Evolutionary conservation across 176 grass and related monocot species (phyloP).

Genomic region (Puya raimondii): DNA sequence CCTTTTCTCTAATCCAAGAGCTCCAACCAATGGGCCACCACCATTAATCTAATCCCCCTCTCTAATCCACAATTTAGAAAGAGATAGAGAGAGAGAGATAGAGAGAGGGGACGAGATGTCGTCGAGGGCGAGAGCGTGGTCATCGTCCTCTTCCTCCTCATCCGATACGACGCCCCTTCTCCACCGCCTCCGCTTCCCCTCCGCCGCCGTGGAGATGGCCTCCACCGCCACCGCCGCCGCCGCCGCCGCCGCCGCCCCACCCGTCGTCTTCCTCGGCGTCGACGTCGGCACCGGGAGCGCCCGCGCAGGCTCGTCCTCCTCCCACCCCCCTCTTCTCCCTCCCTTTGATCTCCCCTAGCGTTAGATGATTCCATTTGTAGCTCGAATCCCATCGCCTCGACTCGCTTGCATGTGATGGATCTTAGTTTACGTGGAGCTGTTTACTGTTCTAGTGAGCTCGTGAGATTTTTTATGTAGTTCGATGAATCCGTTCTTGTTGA

Average conservation of each 20-base stretch:
- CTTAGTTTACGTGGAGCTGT: not conserved
- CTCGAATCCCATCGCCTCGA: not conserved
- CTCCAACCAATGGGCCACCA: not conserved
- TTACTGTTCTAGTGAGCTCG: not conserved
- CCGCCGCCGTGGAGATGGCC: constrained; percentile 17
- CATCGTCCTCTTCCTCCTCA: constrained; percentile 7
- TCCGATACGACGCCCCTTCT: constrained; percentile 11
- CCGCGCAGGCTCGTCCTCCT: constrained; percentile 50
- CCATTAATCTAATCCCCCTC: not conserved
- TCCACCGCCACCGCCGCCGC: constrained; percentile 8
- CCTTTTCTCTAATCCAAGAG: too few relatives aligned
- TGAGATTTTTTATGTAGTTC: not conserved
- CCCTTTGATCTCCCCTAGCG: not conserved
- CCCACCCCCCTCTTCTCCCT: not conserved
- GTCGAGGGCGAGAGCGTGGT: not conserved
- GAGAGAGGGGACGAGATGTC: not conserved
- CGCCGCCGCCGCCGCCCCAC: constrained; percentile 12
- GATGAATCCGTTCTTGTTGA: too few relatives aligned
- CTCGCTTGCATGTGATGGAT: not conserved
- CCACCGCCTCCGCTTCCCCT: not conserved
- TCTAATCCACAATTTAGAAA: not conserved
- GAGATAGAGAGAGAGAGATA: not conserved
- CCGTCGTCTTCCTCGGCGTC: constrained; percentile 58
- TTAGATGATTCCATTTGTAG: not conserved
- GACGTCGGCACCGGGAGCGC: constrained; percentile 94